Conservation (phyloP, 495 filamentous ascomycete genomes). For the Neurospora sp. region DNA sequence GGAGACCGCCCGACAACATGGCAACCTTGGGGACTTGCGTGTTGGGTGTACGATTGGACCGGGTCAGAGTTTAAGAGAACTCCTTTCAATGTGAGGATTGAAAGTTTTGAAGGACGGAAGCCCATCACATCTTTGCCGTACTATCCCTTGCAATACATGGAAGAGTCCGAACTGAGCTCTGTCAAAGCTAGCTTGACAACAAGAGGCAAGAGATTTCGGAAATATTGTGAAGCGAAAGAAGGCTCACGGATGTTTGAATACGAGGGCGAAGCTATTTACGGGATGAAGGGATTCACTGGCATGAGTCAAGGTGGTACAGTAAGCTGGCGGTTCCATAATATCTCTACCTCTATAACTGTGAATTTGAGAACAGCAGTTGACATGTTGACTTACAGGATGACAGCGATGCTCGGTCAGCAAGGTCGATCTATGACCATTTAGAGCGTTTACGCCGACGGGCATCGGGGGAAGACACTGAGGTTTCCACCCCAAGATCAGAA, state of each 20-base stretch:
- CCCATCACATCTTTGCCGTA: background rate
- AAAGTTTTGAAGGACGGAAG: background rate
- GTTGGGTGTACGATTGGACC: constrained; percentile 2
- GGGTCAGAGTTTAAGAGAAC: constrained; percentile 3
- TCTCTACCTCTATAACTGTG: too few species aligned
- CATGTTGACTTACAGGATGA: background rate
- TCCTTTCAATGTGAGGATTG: background rate
- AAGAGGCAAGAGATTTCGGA: background rate
- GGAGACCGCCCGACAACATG: background rate
- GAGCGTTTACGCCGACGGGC: background rate
- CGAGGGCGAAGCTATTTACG: background rate
- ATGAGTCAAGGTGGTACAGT: background rate
- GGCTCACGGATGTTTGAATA: background rate
- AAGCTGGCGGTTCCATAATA: background rate
- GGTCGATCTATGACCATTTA: background rate
- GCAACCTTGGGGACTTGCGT: background rate
- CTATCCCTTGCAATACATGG: background rate
- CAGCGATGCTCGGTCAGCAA: background rate
- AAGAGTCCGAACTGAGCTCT: background rate
- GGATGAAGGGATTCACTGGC: background rate
- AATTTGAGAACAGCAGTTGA: background rate
- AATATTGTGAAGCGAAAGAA: background rate
- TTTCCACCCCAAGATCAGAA: background rate
- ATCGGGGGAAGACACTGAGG: background rate
- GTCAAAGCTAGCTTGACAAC: background rate